Evolutionary conservation across 805 yeast genomes (phyloP), one percentile per base, ranked within the genome.

Genomic region (Nakazawaea molendinolei): DNA sequence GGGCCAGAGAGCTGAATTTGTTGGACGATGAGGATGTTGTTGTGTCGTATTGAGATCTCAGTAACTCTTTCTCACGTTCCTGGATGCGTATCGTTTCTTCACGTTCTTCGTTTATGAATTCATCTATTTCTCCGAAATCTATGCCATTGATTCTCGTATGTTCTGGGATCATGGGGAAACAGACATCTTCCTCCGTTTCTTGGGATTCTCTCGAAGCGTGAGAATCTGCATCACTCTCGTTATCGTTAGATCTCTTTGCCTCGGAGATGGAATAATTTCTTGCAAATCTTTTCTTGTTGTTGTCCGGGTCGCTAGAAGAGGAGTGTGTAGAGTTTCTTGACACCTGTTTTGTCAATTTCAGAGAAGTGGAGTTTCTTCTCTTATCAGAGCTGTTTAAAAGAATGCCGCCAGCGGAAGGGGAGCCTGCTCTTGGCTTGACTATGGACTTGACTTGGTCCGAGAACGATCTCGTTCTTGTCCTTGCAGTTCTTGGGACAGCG

Each of bases 171-270:
- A 86, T 81, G 2, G 97, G 97, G 60, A 89, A 89, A 66, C 97
- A 90, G 30, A 90, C 98, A 70, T 90, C 97, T 53, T 86, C 96
- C 51, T 90, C 97, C 0, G 95, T 86, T 52, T 87, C 96, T 48
- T 85, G 95, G 4, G 89, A 79, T 14, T 79, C 76, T 45, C 86
- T 67, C 8, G 90, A 80, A 2, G 79, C 83, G 47, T 76, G 84
- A 2, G 89, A 81, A 47, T 74, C 81, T 15, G 69, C 71, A 45
- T 82, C 90, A 42, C 77, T 71, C 48, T 79, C 86, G 10, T 58
- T 61, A 25, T 40, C 39, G 17, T 48, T 42, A 18, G 40, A 40
- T 36, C 47, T 20, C 17, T 15, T 23, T 32, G 16, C 34, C 28
- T 12, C 30, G 19, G 5, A 36, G 28, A 24, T 34, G 28, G 9